These are phyloP conservation scores for Alternaria sp. DNA, from an alignment of 2,329 filamentous ascomycete species.

Conservation along the genomic window DNA sequence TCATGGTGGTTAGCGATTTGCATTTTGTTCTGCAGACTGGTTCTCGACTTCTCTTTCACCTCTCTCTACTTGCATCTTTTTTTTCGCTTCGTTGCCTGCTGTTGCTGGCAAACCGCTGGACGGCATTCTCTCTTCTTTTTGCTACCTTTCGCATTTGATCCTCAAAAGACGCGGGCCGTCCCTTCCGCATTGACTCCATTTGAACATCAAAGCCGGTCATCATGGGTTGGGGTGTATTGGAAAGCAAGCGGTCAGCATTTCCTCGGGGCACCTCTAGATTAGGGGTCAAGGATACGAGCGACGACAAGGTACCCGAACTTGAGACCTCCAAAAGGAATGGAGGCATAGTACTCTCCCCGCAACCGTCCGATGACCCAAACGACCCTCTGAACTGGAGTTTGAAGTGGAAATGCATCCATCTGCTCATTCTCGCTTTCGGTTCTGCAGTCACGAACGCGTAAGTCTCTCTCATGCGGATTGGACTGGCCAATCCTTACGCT, in stretches of 20 bases:
- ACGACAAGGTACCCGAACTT: conserved; percentile 4
- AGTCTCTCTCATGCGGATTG: neutral
- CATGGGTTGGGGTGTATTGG: conserved; percentile 22
- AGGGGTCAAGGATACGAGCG: conserved; percentile 7
- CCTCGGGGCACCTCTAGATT: conserved; percentile 13
- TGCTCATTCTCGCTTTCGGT: conserved; percentile 17
- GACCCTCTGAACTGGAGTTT: conserved; percentile 20
- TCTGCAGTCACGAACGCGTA: conserved; percentile 22
- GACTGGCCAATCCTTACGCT: neutral
- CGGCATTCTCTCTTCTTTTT: conserved; percentile 2
- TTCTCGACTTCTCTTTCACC: neutral
- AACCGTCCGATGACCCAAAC: conserved; percentile 12
- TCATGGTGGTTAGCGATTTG: conserved; percentile 1
- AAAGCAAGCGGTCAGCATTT: conserved; percentile 11
- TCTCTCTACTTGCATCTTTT: conserved; percentile 1
- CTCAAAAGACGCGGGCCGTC: neutral
- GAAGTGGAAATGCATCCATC: conserved; percentile 13
- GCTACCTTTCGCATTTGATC: neutral
- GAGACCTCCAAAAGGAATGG: conserved; percentile 10
- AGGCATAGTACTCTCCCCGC: conserved; percentile 3
- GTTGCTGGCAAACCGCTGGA: conserved; percentile 17
- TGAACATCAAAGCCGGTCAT: neutral
- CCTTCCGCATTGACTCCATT: neutral
- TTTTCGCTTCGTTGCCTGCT: conserved; percentile 13
- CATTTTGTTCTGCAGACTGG: conserved; percentile 4